Evolutionary conservation across 495 filamentous ascomycete genomes (phyloP), one percentile per base, ranked within the genome.

Genomic region (Podospora anserina): DNA sequence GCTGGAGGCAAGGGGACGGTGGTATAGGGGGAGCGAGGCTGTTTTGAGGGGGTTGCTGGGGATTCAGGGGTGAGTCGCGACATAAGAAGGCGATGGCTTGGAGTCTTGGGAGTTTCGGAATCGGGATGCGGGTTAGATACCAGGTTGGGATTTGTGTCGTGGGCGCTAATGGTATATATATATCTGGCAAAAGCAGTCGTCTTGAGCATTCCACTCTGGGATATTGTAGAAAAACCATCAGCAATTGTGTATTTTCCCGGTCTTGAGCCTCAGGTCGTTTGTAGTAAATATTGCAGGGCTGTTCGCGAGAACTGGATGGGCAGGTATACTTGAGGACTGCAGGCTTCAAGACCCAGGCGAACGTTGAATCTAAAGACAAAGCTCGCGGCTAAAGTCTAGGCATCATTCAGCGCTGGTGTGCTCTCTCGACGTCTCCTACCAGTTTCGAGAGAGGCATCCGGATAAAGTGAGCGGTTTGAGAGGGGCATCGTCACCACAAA

Each of bases 1-100:
- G 65, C 76, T 96, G 26, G 92, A 96, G 74, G 89, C 92, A 78
- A 86, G 87, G 77, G 93, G 91, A 18, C 81, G 92, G 72, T 97
- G 93, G 93, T 90, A 90, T 74, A 86, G 87, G 68, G 88, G 89
- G 32, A 86, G 88, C 1, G 91, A 94, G 77, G 79, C 81, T 16
- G 87, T 84, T 2, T 79, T 96, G 77, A 88, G 85, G 71, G 85
- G 85, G 61, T 81, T 96, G 75, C 80, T 95, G 66, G 88, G 78
- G 44, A 69, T 76, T 30, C 26, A 74, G 34, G 63, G 54, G 49
- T 68, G 57, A 64, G 32, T 23, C 23, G 23, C 20, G 20, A 9
- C 9, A 20, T 0, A 27, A 58, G 6, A 19, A 58, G 19, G 56
- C 16, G 16, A 58, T 58, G n/a, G 19, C 18, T 58, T 58, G 5